A percentile compares a stretch with the other conserved stretches of the same genome.
These are phyloP conservation scores for Grosmannia serpens DNA, from an alignment of 2,329 filamentous ascomycete genomes.

Conservation along the genomic window DNA sequence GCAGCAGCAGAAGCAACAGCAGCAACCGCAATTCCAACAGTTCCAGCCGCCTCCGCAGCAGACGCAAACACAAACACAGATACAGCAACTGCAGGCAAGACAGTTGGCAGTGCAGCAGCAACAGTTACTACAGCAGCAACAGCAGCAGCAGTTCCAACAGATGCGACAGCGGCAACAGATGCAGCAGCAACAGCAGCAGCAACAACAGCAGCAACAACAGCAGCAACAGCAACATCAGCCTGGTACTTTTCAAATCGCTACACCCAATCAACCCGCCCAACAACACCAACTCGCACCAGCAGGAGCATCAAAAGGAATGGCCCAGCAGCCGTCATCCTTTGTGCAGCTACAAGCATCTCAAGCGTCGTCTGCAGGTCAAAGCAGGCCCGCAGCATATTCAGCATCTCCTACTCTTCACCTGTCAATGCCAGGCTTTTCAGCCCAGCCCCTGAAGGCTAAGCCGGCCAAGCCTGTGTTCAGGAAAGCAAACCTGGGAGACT, in stretches of 20 bases:
- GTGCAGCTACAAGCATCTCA: background rate
- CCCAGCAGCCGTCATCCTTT: background rate
- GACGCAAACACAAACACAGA: background rate
- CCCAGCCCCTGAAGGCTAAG: constrained; percentile 1
- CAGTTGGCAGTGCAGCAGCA: background rate
- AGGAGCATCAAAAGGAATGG: background rate
- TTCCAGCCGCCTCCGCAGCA: background rate
- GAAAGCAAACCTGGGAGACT: constrained; percentile 1
- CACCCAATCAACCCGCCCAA: background rate
- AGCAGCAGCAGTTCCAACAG: background rate
- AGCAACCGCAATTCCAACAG: background rate
- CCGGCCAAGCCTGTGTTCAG: background rate
- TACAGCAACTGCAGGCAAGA: background rate
- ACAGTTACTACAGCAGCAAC: background rate
- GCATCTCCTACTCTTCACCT: background rate
- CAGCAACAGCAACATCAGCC: background rate
- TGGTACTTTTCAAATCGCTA: background rate
- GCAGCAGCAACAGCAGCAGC: background rate
- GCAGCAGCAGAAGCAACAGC: background rate
- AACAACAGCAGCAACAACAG: constrained; percentile 3
- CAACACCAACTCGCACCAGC: background rate
- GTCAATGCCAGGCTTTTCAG: background rate
- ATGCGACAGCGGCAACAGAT: background rate
- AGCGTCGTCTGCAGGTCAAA: background rate
- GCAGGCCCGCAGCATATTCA: background rate